Evolutionary conservation across 2,329 filamentous ascomycete species (phyloP), one percentile per base, ranked within the genome.

Genomic region (Tolypocladium capitatum): DNA sequence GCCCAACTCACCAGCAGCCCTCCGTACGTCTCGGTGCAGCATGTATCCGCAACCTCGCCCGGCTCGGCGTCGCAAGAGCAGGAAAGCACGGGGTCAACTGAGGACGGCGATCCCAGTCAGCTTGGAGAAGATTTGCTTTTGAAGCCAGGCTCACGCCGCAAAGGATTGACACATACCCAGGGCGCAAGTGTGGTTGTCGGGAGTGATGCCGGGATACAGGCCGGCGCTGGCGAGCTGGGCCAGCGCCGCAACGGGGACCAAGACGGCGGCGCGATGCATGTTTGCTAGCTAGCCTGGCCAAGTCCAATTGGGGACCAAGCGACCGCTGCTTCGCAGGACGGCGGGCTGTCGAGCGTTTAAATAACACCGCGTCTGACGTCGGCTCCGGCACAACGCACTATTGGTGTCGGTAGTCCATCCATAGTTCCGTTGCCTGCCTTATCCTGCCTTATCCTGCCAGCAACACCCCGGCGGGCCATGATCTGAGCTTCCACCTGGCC

Each of bases 11-110:
- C 64, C 31, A 83, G 57, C 5, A 84, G 68, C 4, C 80, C 80
- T 28, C 80, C 80, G 54, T 68, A 83, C 0, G 80, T 83, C 65
- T 84, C 80, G 16, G 70, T 70, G 55, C 80, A 84, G 69, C 80
- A 84, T 1, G 74, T 74, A 56, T 84, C 79, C 13, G 36, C 38
- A 32, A 76, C 73, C 46, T 66, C 59, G 32, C 55, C 62, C 1
- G 66, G 68, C 24, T 63, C 61, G 6, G 72, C 74, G 2, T 62
- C 58, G 20, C 62, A 54, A 1, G 72, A 75, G 62, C 75, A 78
- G 1, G 75, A 79, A 31, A 74, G 63, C 24, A 58, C 47, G 1
- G 55, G 56, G 0, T 56, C 48, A n/a, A 46, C 55, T 56, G 40
- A 16, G 16, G 10, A 18, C 10, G 20, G 10, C 34, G 16, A n/a